These are phyloP conservation scores for Debaryomyces tyrocola DNA, from an alignment of 805 yeast species.

Conservation along the genomic window DNA sequence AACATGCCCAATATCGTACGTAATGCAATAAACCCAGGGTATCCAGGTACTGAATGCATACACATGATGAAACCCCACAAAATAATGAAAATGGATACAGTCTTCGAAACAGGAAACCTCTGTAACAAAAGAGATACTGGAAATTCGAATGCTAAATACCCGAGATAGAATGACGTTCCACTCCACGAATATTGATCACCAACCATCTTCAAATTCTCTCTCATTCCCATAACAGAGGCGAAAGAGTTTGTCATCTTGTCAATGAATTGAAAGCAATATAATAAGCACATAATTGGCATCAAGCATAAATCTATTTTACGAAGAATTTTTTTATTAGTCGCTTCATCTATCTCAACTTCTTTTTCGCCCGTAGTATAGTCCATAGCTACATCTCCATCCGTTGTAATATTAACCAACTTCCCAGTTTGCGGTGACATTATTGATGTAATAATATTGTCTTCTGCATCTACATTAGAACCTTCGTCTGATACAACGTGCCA, in stretches of 20 bases:
- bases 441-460: conserved; percentile 21
- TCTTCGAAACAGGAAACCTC: conserved; percentile 55
- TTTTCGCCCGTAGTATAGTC: conserved; percentile 22
- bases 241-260: conserved; percentile 40
- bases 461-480: conserved; percentile 8
- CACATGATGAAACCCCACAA: conserved; percentile 61
- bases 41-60: conserved; percentile 51
- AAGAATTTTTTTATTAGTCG: conserved; percentile 14
- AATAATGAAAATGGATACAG: conserved; percentile 47
- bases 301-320: conserved; percentile 23
- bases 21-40: conserved; percentile 39
- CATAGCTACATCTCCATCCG: conserved; percentile 43
- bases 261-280: conserved; percentile 31
- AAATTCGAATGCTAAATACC: conserved; percentile 58
- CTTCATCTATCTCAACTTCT: conserved; percentile 15
- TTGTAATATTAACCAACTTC: conserved; percentile 23
- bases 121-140: conserved; percentile 51
- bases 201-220: conserved; percentile 34
- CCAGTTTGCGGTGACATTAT: conserved; percentile 19
- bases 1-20: conserved; percentile 40
- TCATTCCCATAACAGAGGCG: conserved; percentile 38
- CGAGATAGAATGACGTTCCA: conserved; percentile 47
- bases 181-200: conserved; percentile 39
- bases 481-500: too few species aligned
- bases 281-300: conserved; percentile 24